Evolutionary conservation across 2,329 filamentous ascomycete genomes (phyloP).

Genomic region (Pyricularia sp.): DNA sequence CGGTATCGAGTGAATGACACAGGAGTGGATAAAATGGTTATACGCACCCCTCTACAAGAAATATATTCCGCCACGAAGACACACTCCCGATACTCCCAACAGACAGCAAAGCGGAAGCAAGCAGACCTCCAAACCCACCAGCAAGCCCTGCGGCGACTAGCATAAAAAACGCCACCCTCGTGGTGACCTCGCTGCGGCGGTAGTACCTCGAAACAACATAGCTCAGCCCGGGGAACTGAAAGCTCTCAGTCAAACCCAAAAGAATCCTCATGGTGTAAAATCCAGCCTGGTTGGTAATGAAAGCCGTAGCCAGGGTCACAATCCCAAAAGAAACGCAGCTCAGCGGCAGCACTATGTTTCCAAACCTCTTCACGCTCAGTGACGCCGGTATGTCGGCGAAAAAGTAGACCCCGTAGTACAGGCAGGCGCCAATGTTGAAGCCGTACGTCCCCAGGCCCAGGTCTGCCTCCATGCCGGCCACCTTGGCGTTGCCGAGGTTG

Average conservation of each 20-base stretch:
- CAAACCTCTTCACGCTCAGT: constrained; percentile 12
- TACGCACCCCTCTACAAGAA: constrained; percentile 11
- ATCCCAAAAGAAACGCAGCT: constrained; percentile 12
- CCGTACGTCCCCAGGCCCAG: constrained; percentile 51
- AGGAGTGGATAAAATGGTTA: not conserved
- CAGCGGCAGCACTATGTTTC: constrained; percentile 13
- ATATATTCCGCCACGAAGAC: constrained; percentile 9
- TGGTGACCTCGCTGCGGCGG: constrained; percentile 7
- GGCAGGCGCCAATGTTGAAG: constrained; percentile 49
- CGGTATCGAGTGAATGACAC: not conserved
- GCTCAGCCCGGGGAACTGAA: constrained; percentile 8
- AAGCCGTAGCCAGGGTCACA: constrained; percentile 6
- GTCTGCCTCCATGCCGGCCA: constrained; percentile 43
- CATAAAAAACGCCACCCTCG: constrained; percentile 6
- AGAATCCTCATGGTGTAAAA: constrained; percentile 7
- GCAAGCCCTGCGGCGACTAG: constrained; percentile 5
- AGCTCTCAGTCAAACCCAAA: constrained; percentile 6
- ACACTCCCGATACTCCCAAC: constrained; percentile 14
- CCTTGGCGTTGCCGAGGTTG: constrained; percentile 66
- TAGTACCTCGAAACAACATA: constrained; percentile 8
- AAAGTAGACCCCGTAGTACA: constrained; percentile 15
- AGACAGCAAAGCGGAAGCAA: constrained; percentile 11
- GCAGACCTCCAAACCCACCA: constrained; percentile 6
- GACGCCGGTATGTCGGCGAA: constrained; percentile 13
- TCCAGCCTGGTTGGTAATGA: constrained; percentile 5